Percentiles rank a stretch among this genome's conserved stretches.
phyloP scores from a whole-genome alignment of 108 stramenopile genomes.

The Seminavis robusta region DNA sequence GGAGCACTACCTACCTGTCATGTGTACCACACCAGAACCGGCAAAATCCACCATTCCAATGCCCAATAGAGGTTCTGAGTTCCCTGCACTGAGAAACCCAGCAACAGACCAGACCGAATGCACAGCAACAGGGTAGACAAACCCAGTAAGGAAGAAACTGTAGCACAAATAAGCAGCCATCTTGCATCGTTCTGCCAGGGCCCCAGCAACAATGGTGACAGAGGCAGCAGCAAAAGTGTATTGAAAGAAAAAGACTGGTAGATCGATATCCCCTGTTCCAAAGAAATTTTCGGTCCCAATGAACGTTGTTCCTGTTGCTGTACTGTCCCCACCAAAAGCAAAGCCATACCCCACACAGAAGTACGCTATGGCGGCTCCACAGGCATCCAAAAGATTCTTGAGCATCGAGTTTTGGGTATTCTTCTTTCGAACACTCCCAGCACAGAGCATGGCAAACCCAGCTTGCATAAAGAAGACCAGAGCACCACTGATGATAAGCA shows the following conservation, averaged over 20 bases:
- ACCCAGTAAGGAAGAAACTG: slow-evolving; percentile 68
- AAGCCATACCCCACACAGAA: slow-evolving; percentile 76
- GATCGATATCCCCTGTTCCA: slow-evolving; percentile 30
- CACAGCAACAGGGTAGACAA: slow-evolving; percentile 86
- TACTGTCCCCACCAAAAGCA: slow-evolving; percentile 60
- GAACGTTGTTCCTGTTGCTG: slow-evolving; percentile 37
- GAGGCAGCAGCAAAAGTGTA: slow-evolving; percentile 83
- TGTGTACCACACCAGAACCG: slow-evolving; percentile 80
- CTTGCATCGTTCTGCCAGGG: slow-evolving; percentile 92
- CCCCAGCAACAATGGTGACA: slow-evolving; percentile 92
- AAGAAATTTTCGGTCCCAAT: slow-evolving; percentile 63
- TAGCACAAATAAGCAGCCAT: slow-evolving; percentile 87
- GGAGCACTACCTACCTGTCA: too few relatives aligned
- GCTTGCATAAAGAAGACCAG: slow-evolving; percentile 72
- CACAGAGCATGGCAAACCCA: slow-evolving; percentile 58
- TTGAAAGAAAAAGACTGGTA: slow-evolving; percentile 80
- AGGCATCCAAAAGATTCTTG: slow-evolving; percentile 86
- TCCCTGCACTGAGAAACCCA: slow-evolving; percentile 64
- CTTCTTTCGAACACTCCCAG: slow-evolving; percentile 75
- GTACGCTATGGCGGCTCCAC: slow-evolving; percentile 75
- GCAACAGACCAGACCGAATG: slow-evolving; percentile 73
- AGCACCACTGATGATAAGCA: slow-evolving; percentile 47
- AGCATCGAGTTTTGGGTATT: slow-evolving; percentile 87
- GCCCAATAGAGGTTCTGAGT: slow-evolving; percentile 15
- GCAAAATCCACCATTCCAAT: slow-evolving; percentile 82